Conservation (phyloP, 306 rosid genomes). For the Begonia fuchsioides region DNA sequence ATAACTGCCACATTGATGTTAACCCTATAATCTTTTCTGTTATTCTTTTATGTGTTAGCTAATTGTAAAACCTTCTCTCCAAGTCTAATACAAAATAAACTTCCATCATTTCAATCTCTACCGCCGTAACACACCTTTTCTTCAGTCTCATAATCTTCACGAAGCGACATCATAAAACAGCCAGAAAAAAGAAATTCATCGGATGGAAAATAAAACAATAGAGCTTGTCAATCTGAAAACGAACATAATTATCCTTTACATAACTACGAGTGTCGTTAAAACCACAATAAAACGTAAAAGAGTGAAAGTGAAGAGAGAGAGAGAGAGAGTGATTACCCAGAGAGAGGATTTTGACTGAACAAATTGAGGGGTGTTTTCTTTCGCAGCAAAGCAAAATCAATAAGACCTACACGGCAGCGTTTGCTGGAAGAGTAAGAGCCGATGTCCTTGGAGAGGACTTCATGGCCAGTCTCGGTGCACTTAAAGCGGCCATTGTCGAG, state of each 20-base stretch:
- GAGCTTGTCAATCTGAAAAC: too few species aligned
- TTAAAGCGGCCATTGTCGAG: conserved; percentile 63
- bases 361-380: conserved; percentile 62
- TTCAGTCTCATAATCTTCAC: too few species aligned
- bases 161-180: too few species aligned
- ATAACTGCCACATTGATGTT: too few species aligned
- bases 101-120: too few species aligned
- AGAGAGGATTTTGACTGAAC: conserved; percentile 69
- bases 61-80: too few species aligned
- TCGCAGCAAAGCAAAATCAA: conserved; percentile 47
- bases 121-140: too few species aligned
- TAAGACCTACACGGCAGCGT: conserved; percentile 81
- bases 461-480: conserved; percentile 81
- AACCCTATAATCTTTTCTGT: too few species aligned
- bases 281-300: background rate
- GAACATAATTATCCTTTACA: background rate
- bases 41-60: too few species aligned
- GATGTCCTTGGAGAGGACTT: conserved; percentile 48
- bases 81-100: too few species aligned
- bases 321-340: conserved; percentile 30
- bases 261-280: background rate
- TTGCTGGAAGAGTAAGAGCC: conserved; percentile 53
- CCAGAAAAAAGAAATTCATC: too few species aligned
- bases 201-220: too few species aligned
- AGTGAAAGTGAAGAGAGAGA: background rate